Conservation (phyloP, 1,139 yeast genomes). For the Saccharomycopsis hybrid region DNA sequence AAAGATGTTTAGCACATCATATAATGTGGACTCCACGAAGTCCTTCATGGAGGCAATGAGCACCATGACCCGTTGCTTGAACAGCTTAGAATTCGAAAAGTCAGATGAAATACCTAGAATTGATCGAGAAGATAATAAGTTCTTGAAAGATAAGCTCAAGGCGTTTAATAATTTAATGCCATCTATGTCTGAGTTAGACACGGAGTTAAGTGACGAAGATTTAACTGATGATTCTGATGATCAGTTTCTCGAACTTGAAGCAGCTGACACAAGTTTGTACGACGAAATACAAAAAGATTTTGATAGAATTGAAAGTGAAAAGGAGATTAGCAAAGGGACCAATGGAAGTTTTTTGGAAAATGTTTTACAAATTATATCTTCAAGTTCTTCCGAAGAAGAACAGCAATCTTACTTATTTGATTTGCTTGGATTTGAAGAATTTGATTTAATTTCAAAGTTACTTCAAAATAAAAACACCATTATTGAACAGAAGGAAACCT, state of each 20-base stretch:
- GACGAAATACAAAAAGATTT: conserved; percentile 5
- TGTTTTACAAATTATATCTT: conserved; percentile 28
- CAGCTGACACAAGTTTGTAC: conserved; percentile 24
- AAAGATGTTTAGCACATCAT: conserved; percentile 12
- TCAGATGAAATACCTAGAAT: conserved; percentile 21
- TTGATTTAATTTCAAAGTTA: conserved; percentile 67
- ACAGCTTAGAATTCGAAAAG: conserved; percentile 28
- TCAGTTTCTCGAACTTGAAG: conserved; percentile 25
- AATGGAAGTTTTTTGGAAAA: conserved; percentile 27
- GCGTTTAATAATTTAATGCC: conserved; percentile 34
- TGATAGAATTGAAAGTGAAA: conserved; percentile 1
- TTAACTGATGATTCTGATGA: conserved; percentile 13
- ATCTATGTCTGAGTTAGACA: conserved; percentile 31
- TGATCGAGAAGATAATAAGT: conserved; percentile 25
- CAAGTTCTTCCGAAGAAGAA: conserved; percentile 47
- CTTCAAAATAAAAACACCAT: conserved; percentile 44
- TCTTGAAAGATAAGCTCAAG: conserved; percentile 25
- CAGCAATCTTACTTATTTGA: conserved; percentile 67
- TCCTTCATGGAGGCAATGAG: conserved; percentile 78
- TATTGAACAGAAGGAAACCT: conserved; percentile 22
- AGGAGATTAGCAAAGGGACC: not conserved
- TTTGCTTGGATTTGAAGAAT: conserved; percentile 76
- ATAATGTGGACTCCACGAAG: conserved; percentile 51
- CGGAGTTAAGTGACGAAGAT: conserved; percentile 16
- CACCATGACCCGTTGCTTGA: conserved; percentile 47